Base-by-base conservation (phyloP, 2,329 filamentous ascomycete species). In the Venturia pyrina region DNA sequence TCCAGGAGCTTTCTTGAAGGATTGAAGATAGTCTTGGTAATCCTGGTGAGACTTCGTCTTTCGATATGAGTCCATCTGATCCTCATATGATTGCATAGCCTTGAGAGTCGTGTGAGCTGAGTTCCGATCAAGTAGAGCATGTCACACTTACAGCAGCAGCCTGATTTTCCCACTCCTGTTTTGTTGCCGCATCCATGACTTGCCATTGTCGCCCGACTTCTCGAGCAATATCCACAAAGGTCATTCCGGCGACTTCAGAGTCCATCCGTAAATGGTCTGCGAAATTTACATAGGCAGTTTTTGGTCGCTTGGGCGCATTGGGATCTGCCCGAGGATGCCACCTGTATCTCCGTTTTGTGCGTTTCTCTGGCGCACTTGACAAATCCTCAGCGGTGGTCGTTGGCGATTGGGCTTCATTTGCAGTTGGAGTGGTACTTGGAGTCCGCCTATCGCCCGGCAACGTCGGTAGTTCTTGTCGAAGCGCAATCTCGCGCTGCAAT, bases 401-500 rank as follows among this genome's bases (percentile, higher is more conserved):
- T 43, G 59, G 59, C 17, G 50, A 34, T 32, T 5, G 11, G 34
- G 24, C 50, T n/a, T 56, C 50, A 40, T 44, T 46, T 21, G 3
- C 40, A 24, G 40, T 11, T 17, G 13, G 40, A 37, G 28, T 44
- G 4, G 56, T n/a, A 44, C 34, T 44, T 7, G 62, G 62, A 19
- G 62, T 64, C 19, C 56, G 34, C 21, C 59, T 61, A 2, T 44
- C 41, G 28, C 11, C 62, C 17, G 21, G 44, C 13, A 19, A 46
- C 19, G 63, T 19, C 10, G 44, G 34, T 41, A 7, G 13, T 28
- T 21, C 44, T 44, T 48, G n/a, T 24, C 15, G 28, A 56, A 21
- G 57, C 17, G 46, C 56, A 50, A 69, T 69, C 56, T 66, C 66
- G n/a, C 56, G 66, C 46, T 69, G 68, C n/a, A 69, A 66, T 21